A percentile compares a stretch with the other conserved stretches of the same genome.
Evolutionary conservation across 805 yeast genomes (phyloP).

Genomic region (Sungouiozyma intestinalis): DNA sequence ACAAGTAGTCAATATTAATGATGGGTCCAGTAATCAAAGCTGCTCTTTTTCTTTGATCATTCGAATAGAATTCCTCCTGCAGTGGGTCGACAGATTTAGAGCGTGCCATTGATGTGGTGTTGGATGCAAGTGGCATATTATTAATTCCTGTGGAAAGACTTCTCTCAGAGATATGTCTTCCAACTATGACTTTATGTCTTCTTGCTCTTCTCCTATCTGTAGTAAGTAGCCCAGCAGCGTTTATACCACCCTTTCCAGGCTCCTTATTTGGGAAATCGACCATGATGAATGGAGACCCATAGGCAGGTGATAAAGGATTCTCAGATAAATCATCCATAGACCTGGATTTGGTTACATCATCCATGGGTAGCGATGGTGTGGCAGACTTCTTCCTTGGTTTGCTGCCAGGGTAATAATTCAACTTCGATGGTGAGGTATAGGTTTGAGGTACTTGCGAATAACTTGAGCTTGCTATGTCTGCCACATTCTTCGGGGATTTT

Average conservation of each 20-base stretch:
- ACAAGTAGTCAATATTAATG: conserved; percentile 57
- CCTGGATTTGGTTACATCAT: background rate
- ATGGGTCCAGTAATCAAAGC: conserved; percentile 77
- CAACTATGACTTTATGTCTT: background rate
- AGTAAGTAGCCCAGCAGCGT: background rate
- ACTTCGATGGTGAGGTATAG: background rate
- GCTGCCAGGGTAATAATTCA: background rate
- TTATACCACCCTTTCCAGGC: background rate
- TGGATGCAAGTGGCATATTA: background rate
- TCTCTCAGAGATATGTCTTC: background rate
- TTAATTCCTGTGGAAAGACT: background rate
- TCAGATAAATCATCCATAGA: background rate
- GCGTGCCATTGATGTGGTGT: background rate
- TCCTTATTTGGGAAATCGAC: background rate
- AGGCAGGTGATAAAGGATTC: background rate
- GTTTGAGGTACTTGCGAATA: background rate
- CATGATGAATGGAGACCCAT: background rate
- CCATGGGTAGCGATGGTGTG: background rate
- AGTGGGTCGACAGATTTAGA: background rate
- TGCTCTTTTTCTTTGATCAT: conserved; percentile 69
- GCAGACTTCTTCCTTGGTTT: background rate
- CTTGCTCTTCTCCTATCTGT: background rate
- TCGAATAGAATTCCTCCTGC: conserved; percentile 15
- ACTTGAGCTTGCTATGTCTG: background rate
- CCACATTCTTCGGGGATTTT: conserved; percentile 10